Evolutionary conservation across 768 basidiomycete species (phyloP).

Genomic region (Tylopilus cervinicoccineus): DNA sequence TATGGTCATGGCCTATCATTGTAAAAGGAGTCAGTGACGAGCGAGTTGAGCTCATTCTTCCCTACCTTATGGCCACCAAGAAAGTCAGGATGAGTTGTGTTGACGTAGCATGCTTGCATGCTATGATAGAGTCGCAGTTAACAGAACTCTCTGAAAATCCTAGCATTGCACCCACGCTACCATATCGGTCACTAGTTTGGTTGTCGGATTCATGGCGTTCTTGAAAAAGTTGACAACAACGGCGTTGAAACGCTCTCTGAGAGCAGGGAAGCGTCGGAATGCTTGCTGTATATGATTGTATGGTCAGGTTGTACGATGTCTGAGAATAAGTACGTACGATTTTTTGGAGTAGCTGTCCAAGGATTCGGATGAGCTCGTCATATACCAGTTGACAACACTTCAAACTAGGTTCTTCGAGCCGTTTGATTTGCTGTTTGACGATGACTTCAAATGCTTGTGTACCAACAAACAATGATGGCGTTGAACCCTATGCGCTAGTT

Average conservation of each 20-base stretch:
- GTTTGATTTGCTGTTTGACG: constrained; percentile 98
- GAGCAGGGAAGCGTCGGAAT: constrained; percentile 95
- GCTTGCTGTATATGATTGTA: constrained; percentile 58
- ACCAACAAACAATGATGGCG: constrained; percentile 93
- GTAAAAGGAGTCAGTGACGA: constrained; percentile 1
- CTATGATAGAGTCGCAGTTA: constrained; percentile 33
- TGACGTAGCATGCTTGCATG: constrained; percentile 99
- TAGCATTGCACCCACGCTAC: constrained; percentile 61
- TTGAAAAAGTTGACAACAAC: constrained; percentile 98
- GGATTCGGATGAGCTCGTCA: constrained; percentile 95
- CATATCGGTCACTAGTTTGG: constrained; percentile 90
- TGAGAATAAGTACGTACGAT: constrained; percentile 53
- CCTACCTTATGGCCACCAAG: constrained; percentile 91
- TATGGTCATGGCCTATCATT: constrained; percentile 74
- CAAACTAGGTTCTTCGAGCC: constrained; percentile 88
- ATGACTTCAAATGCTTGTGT: constrained; percentile 98
- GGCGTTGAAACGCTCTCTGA: constrained; percentile 92
- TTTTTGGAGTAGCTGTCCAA: constrained; percentile 86
- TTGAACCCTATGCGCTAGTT: constrained; percentile 65
- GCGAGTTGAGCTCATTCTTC: constrained; percentile 1
- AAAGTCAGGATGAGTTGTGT: constrained; percentile 99
- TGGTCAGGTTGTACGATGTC: background rate
- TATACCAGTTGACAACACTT: constrained; percentile 96
- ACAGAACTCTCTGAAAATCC: background rate
- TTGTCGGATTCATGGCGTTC: constrained; percentile 88